Conservation (phyloP, 1,284 basidiomycete genomes). For the Fomitopsis pinicola region DNA sequence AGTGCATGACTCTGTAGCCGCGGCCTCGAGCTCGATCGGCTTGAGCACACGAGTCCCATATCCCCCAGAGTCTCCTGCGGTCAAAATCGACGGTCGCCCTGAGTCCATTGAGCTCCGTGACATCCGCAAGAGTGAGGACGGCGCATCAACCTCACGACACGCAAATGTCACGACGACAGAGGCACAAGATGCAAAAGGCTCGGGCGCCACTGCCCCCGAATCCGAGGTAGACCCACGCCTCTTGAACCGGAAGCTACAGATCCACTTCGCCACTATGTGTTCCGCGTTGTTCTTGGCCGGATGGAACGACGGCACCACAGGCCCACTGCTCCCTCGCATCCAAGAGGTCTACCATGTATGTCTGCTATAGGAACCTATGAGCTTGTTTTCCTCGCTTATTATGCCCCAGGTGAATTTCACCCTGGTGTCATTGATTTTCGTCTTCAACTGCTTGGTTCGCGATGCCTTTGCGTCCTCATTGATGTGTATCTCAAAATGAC, state of each 20-base stretch:
- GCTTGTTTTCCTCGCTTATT: background rate
- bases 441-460: slow-evolving; percentile 47
- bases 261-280: slow-evolving; percentile 37
- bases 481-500: background rate
- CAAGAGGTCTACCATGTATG: slow-evolving; percentile 47
- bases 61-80: slow-evolving; percentile 6
- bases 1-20: too few species aligned
- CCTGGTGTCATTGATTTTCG: slow-evolving; percentile 54
- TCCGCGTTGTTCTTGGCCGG: slow-evolving; percentile 46
- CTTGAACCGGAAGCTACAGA: slow-evolving; percentile 12
- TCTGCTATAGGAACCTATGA: too few species aligned
- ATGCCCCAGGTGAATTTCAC: slow-evolving; percentile 34
- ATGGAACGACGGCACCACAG: slow-evolving; percentile 61
- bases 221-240: background rate
- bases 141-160: background rate
- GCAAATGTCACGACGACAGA: too few species aligned
- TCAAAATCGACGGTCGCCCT: background rate
- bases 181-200: background rate
- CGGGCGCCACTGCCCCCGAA: background rate
- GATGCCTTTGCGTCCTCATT: background rate
- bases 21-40: too few species aligned
- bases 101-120: slow-evolving; percentile 3
- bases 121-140: background rate
- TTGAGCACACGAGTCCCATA: background rate
- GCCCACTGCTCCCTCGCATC: slow-evolving; percentile 53